Percentiles rank a stretch among this genome's conserved stretches.
Evolutionary conservation across 2,329 filamentous ascomycete genomes (phyloP).

Genomic region (Macrophomina pseudophaseolina): DNA sequence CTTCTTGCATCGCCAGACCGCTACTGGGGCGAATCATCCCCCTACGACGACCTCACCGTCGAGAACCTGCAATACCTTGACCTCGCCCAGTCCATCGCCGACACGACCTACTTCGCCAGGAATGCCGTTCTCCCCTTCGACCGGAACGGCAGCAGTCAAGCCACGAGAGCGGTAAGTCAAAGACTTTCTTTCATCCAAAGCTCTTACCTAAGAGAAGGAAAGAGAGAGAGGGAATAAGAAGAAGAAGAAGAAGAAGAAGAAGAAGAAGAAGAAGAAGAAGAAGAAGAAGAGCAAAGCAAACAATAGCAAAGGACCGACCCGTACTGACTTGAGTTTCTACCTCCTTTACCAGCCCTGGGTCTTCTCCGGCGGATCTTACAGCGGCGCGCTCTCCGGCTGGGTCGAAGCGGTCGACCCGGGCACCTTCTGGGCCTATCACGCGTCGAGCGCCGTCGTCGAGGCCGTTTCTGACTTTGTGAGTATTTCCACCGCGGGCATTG

Average conservation of each 20-base stretch:
- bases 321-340: not conserved
- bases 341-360: slow-evolving; percentile 56
- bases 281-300: no score
- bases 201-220: no score
- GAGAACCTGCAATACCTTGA: slow-evolving; percentile 61
- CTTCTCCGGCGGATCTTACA: slow-evolving; percentile 61
- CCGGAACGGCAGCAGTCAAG: slow-evolving; percentile 53
- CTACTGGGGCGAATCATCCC: slow-evolving; percentile 63
- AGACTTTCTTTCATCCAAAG: no score
- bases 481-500: not conserved
- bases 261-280: no score
- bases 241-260: no score
- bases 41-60: slow-evolving; percentile 57
- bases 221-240: no score
- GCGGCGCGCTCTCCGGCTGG: slow-evolving; percentile 62
- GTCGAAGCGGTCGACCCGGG: slow-evolving; percentile 58
- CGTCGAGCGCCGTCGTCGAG: slow-evolving; percentile 62
- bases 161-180: slow-evolving; percentile 46
- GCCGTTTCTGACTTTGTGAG: slow-evolving; percentile 53
- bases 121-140: slow-evolving; percentile 61
- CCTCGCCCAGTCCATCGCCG: slow-evolving; percentile 58
- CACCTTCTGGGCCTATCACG: slow-evolving; percentile 66
- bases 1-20: slow-evolving; percentile 44
- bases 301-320: no score
- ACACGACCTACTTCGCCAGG: slow-evolving; percentile 61